These are phyloP conservation scores for Rhodotorula glutinis DNA, from an alignment of 1,284 basidiomycete genomes.

Conservation along the genomic window DNA sequence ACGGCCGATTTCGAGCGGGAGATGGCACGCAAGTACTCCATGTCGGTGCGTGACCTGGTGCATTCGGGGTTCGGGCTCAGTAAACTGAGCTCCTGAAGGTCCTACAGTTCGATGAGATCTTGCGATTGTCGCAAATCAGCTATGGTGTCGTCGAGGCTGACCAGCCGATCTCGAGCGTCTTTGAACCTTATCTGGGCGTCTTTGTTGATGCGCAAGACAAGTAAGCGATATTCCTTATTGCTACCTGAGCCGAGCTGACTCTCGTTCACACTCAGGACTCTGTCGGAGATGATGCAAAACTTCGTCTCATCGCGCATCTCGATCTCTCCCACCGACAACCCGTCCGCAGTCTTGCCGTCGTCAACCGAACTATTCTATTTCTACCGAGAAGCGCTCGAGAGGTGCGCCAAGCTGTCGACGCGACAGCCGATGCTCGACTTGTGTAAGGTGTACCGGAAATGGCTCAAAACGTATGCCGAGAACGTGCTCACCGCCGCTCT, in stretches of 20 bases:
- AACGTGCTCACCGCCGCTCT: conserved; percentile 49
- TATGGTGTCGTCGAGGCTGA: conserved; percentile 43
- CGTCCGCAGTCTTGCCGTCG: conserved; percentile 74
- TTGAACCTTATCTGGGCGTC: conserved; percentile 85
- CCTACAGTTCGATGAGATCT: conserved; percentile 50
- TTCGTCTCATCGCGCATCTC: conserved; percentile 65
- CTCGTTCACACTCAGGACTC: conserved; percentile 54
- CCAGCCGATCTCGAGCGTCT: conserved; percentile 75
- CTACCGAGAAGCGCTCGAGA: conserved; percentile 90
- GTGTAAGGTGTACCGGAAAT: conserved; percentile 78
- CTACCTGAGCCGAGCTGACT: neutral
- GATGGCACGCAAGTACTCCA: conserved; percentile 51
- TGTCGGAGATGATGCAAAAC: conserved; percentile 74
- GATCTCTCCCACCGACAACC: conserved; percentile 59
- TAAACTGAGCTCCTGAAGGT: neutral
- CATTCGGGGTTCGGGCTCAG: no score
- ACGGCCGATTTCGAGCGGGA: conserved; percentile 79
- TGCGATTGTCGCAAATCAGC: conserved; percentile 42
- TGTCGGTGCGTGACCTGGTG: conserved; percentile 57
- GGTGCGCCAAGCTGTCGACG: conserved; percentile 70
- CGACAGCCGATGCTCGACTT: conserved; percentile 75
- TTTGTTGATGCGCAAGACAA: conserved; percentile 96
- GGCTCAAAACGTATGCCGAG: conserved; percentile 88
- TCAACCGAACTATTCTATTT: conserved; percentile 97
- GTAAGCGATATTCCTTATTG: conserved; percentile 49